Evolutionary conservation across 805 yeast genomes (phyloP).

Genomic region (Lipomyces spencermartinsiae): DNA sequence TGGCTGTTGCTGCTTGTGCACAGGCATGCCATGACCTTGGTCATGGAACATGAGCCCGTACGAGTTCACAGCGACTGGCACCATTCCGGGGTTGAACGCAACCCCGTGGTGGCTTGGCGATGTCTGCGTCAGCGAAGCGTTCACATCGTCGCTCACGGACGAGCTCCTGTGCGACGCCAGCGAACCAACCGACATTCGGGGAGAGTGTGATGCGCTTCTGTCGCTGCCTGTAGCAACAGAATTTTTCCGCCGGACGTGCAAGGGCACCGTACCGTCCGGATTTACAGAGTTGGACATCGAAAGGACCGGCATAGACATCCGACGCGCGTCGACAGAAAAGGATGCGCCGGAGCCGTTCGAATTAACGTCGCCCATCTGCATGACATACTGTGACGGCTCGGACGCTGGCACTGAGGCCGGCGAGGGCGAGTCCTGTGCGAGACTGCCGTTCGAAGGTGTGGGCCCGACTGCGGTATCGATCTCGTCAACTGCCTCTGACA

Average conservation of each 20-base stretch:
- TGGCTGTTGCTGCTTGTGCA: not conserved
- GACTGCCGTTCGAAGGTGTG: not conserved
- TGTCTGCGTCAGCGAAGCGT: not conserved
- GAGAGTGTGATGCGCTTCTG: conserved; percentile 4
- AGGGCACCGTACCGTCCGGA: conserved; percentile 20
- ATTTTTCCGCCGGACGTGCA: conserved; percentile 17
- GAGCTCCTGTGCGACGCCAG: conserved; percentile 3
- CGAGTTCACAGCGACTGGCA: conserved; percentile 8
- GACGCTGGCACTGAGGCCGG: not conserved
- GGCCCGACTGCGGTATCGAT: not conserved
- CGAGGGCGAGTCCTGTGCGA: not conserved
- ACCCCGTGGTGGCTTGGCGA: not conserved
- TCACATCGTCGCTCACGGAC: not conserved
- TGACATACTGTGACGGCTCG: not conserved
- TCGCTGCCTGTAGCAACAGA: not conserved
- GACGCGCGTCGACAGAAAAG: not conserved
- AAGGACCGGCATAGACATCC: conserved; percentile 15
- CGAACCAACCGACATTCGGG: conserved; percentile 3
- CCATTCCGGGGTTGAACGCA: not conserved
- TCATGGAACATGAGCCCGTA: not conserved
- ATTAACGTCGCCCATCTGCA: not conserved
- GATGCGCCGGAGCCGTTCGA: not conserved
- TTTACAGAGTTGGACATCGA: conserved; percentile 15
- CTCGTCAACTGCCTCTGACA: not conserved
- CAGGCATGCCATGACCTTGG: not conserved